Percentiles rank a stretch among this genome's conserved stretches.
Evolutionary conservation across 225 moss, liverwort and hornwort species (phyloP).

Genomic region (Thuidium tamariscinum): DNA sequence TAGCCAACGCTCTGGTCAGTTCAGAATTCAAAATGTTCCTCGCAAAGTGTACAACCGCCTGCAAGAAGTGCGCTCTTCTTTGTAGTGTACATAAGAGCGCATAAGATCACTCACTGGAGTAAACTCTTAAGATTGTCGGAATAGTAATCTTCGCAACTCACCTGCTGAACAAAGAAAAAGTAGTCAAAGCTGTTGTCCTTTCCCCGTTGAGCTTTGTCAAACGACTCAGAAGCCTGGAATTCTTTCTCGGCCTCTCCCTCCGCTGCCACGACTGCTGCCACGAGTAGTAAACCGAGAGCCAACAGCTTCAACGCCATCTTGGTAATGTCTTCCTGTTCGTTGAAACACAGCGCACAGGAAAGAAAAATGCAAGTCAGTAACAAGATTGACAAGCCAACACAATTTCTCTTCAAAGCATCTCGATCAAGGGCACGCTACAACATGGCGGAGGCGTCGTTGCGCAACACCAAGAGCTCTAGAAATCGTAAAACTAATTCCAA

Average conservation of each 20-base stretch:
- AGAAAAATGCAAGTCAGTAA: not conserved
- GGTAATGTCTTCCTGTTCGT: not conserved
- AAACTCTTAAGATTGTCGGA: not conserved
- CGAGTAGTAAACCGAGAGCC: constrained; percentile 4
- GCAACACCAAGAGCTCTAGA: not conserved
- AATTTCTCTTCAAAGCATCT: not conserved
- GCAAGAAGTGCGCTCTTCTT: not conserved
- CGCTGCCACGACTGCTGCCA: not conserved
- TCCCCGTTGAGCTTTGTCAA: not conserved
- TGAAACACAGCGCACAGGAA: not conserved
- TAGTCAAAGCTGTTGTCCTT: constrained; percentile 13
- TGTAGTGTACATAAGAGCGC: not conserved
- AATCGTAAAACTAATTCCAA: not conserved
- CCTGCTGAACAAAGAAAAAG: constrained; percentile 45
- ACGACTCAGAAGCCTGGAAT: not conserved
- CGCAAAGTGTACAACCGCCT: not conserved
- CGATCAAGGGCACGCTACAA: not conserved
- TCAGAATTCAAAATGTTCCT: not conserved
- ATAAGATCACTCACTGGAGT: not conserved
- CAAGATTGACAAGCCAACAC: not conserved
- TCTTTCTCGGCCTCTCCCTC: not conserved
- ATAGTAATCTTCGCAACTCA: not conserved
- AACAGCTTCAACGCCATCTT: constrained; percentile 18
- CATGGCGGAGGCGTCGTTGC: not conserved
- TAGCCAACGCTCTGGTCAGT: not conserved